Base-by-base conservation (phyloP, 2,329 filamentous ascomycete genomes). In the Ambrosiella cleistominuta region DNA sequence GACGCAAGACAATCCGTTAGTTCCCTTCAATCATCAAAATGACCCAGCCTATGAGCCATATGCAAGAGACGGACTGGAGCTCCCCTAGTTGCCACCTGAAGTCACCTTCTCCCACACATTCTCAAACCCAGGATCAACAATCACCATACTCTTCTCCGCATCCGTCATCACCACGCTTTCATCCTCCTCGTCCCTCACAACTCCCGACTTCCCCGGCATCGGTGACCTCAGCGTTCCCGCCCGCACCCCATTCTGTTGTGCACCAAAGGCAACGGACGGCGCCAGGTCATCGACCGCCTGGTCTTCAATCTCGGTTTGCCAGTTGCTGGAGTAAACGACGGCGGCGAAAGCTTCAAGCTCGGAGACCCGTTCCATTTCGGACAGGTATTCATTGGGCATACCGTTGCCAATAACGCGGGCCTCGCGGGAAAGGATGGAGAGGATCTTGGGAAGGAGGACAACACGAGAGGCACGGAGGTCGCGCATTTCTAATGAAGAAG, bases 401-500 rank as follows among this genome's bases (percentile, higher is more conserved):
- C 87, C 87, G 65, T 85, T 83, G 56, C 90, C 91, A 64, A 98
- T 95, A 57, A 76, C 78, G 69, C 95, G 90, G 4, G 91, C 91
- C 72, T 98, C 90, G 63, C 88, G 81, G 44, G 89, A 93, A 65
- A 97, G 79, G 5, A 95, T 85, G 2, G 91, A 94, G 40, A 98
- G 75, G 57, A 94, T 84, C 69, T 88, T 94, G 52, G 93, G 93
- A 45, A 98, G 78, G 39, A 79, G 69, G n/a, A 81, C 73, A 13
- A 72, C 69, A 71, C 90, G 91, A 44, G 84, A 72, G 54, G 71
- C 70, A 66, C 70, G 72, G 63, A 70, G 69, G 66, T 76, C 75
- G 19, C 56, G 56, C 57, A 60, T 56, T 37, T 61, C 60, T 8
- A 57, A 44, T 39, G 58, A 57, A 3, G 54, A 54, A 7, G 60